These are phyloP conservation scores for Dissophora ornata DNA, from an alignment of 192 early-diverging fungal genomes.

Conservation along the genomic window DNA sequence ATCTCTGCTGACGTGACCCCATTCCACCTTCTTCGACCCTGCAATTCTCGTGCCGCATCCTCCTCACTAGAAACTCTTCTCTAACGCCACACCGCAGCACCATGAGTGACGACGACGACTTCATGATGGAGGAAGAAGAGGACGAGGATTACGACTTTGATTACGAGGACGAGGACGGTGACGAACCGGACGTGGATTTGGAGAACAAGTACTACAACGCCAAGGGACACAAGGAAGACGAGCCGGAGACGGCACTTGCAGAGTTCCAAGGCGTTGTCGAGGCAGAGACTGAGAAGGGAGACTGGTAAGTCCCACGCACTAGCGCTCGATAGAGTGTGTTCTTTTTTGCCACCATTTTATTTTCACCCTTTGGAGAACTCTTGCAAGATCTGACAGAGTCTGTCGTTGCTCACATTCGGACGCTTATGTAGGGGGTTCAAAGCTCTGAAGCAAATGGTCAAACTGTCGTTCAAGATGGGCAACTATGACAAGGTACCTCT, in stretches of 20 bases:
- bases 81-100: conserved; percentile 2
- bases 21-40: neutral
- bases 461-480: conserved; percentile 76
- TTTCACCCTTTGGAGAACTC: too few species aligned
- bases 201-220: conserved; percentile 94
- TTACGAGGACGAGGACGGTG: conserved; percentile 86
- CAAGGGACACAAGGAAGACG: conserved; percentile 89
- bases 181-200: conserved; percentile 83
- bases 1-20: neutral
- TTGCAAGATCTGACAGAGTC: too few species aligned
- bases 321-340: too few species aligned
- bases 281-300: conserved; percentile 82
- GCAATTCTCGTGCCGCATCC: too few species aligned
- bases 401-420: too few species aligned
- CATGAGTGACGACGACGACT: conserved; percentile 70
- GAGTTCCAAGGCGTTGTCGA: conserved; percentile 85
- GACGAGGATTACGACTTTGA: conserved; percentile 91
- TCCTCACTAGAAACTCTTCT: conserved; percentile 2
- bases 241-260: conserved; percentile 73
- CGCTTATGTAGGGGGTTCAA: conserved; percentile 82
- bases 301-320: conserved; percentile 81
- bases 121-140: conserved; percentile 72
- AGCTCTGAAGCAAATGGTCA: conserved; percentile 88
- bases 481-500: conserved; percentile 68
- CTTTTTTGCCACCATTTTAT: too few species aligned